Base-by-base conservation (phyloP, 169 alveolate species). In the Hammondia hammondi region DNA sequence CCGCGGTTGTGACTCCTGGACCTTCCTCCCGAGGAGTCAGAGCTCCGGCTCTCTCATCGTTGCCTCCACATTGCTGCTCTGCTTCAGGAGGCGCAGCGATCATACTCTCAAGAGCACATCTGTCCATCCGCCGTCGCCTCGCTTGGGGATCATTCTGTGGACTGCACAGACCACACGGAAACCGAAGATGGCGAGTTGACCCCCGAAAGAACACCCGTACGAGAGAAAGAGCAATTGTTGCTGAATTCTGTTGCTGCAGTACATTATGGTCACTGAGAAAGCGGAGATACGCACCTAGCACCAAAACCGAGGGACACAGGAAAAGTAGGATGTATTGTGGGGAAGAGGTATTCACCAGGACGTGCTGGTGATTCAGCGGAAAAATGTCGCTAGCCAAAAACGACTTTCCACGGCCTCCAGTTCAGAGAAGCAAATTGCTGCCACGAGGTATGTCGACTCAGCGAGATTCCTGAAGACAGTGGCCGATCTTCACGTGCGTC, bases 111-210 rank as follows among this genome's bases (percentile, higher is more conserved):
- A 77, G 48, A 7, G 87, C 48, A 14, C 43, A 7, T 17, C 87
- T 19, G 87, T 77, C 87, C 87, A 77, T 29, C 19, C 87, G 87
- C 32, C 87, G 87, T 37, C 87, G 39, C 43, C 87, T 9, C 32
- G 87, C 87, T 19, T 77, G 45, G 19, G 39, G 45, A 43, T 37
- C 48, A 32, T 4, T 10, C 19, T 24, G 46, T 6, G 87, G 48
- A 32, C 56, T 37, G 87, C 48, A 17, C 43, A 39, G 43, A 29
- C 39, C 45, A 72, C 24, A 72, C 32, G 32, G 39, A 72, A 72
- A 7, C 84, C 14, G 4, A 29, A 4, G 39, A 35, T 14, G 32
- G 48, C 2, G 10, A 39, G 43, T 52, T 5, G 87, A 24, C 43
- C 1, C 43, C 7, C 87, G 46, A 19, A 37, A 17, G 87, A 77